Evolutionary conservation across 2,329 filamentous ascomycete genomes (phyloP), one percentile per base, ranked within the genome.

Genomic region (Akanthomyces dipterigenus): DNA sequence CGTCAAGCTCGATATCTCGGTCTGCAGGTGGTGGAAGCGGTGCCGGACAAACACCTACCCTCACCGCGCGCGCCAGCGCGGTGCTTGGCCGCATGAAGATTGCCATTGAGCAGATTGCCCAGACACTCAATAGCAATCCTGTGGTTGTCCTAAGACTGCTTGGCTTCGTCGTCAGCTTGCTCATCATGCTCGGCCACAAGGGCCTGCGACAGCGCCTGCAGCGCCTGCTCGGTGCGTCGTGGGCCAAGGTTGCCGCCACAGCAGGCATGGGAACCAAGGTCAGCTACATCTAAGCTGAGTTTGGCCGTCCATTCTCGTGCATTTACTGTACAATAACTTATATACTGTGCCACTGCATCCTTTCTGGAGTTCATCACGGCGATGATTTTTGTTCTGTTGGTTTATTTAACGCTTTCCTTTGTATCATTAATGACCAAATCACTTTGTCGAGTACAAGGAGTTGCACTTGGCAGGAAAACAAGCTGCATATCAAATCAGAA

Each of bases 251-350:
- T 45, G 86, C 84, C 71, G 82, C 86, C 50, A 98, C 95, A 0
- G 88, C 93, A 5, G 93, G 93, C 1, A 98, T 98, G 93, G 95
- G 93, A 2, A 90, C 96, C 65, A 98, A 97, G 78, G 93, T 98
- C 70, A 96, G 90, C 72, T 98, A 98, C 77, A 96, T 99, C 63
- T 98, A 76, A 80, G 57, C 60, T 54, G 42, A 18, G 24, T 14
- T 9, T n/a, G 9, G 28, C 24, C 7, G 31, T 20, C 58, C 28
- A 45, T 31, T 56, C 46, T 43, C 48, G 53, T 63, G 69, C 26
- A 60, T 64, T 62, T 64, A 64, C 61, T 66, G 62, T 67, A 68
- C 42, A 58, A 68, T 66, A 66, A 53, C 49, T 38, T 38, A 49
- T 43, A 56, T 64, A 58, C 55, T 40, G 54, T 55, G 51, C 55